Base-by-base conservation (phyloP, 805 yeast genomes). In the Suhomyces faveliae region DNA sequence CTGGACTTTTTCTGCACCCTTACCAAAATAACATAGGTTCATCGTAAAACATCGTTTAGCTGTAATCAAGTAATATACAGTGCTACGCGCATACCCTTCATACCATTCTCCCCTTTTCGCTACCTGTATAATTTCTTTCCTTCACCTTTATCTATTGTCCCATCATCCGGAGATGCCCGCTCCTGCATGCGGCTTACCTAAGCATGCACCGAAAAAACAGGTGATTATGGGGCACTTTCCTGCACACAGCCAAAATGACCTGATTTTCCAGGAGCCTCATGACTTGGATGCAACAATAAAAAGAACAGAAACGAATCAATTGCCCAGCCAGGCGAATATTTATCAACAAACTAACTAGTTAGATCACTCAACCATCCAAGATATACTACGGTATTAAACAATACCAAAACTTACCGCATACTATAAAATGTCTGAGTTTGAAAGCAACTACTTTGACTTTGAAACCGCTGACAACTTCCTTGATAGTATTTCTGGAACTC, bases 391-490 rank as follows among this genome's bases (percentile, higher is more conserved):
- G 30, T 27, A 27, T n/a, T 5, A n/a, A 27, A n/a, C 8, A n/a
- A n/a, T 15, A 27, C 5, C 30, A 27, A 2, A 27, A 15, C n/a
- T 27, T n/a, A 27, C 25, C 8, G 6, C 30, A 27, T 27, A 27
- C 4, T 8, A n/a, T 37, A 29, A 7, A 11, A 53, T 53, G 57
- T 33, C 57, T 17, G 58, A 54, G 23, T 49, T 50, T 35, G 54
- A 52, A 23, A 37, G 27, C 41, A 46, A 38, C 38, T 52, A 42
- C 50, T 52, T 50, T 46, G 56, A 54, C 46, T 67, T 68, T 49
- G 67, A 61, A 17, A 55, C 61, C 30, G 56, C 71, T 12, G 70
- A 67, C 46, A 56, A 45, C 45, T 67, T 68, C 42, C 54, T 68
- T 41, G 61, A 60, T 43, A 54, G 55, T 33, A 58, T 68, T 12